Conservation (phyloP, 306 rosid species). For the Glycine soja region DNA sequence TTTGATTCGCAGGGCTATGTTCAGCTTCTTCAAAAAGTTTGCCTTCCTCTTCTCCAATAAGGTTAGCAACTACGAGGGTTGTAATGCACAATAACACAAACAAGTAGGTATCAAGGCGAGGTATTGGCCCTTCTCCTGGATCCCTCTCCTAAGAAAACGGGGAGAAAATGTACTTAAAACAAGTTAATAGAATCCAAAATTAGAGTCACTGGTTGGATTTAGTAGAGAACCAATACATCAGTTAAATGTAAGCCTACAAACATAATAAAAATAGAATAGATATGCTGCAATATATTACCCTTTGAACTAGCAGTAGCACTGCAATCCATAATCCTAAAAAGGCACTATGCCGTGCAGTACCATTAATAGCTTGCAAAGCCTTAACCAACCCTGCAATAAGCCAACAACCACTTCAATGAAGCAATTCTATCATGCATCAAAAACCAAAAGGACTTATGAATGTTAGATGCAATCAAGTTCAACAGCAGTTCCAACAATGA, state of each 20-base stretch:
- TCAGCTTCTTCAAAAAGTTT: constrained; percentile 73
- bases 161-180: constrained; percentile 18
- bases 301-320: constrained; percentile 87
- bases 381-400: constrained; percentile 72
- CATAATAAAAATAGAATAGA: constrained; percentile 18
- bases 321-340: constrained; percentile 95
- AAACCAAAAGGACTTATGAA: background rate
- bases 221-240: constrained; percentile 12
- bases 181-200: constrained; percentile 40
- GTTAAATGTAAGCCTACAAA: constrained; percentile 37
- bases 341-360: constrained; percentile 87
- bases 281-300: constrained; percentile 60
- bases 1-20: constrained; percentile 63
- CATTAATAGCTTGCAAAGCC: constrained; percentile 83
- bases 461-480: too few relatives aligned
- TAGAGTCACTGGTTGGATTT: constrained; percentile 5
- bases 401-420: constrained; percentile 17
- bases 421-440: background rate
- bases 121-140: constrained; percentile 94
- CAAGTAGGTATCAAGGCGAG: constrained; percentile 94
- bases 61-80: constrained; percentile 75
- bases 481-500: background rate
- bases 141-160: constrained; percentile 80
- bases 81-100: constrained; percentile 87
- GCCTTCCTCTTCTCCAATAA: constrained; percentile 96